phyloP scores from a whole-genome alignment of 2,329 filamentous ascomycete species.

The Basipetospora sp. region DNA sequence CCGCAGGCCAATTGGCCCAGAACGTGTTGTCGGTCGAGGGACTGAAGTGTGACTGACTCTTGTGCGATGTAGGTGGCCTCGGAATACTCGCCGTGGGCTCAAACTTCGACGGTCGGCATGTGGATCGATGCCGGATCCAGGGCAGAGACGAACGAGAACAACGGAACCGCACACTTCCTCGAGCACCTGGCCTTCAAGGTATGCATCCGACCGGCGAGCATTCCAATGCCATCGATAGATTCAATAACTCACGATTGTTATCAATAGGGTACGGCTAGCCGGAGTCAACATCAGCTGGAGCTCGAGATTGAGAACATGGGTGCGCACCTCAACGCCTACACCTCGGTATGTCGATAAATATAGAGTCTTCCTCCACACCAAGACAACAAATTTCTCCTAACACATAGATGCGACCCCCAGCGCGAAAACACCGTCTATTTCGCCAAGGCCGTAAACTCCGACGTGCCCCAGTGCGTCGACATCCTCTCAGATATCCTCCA shows the following conservation, averaged over 20 bases:
- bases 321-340: conserved; percentile 97
- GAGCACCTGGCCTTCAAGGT: conserved; percentile 99
- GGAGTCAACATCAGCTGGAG: conserved; percentile 93
- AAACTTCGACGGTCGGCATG: conserved; percentile 94
- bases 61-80: conserved; percentile 98
- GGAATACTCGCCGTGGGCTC: conserved; percentile 93
- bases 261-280: conserved; percentile 70
- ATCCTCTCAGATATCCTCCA: conserved; percentile 98
- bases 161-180: conserved; percentile 98
- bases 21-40: background rate
- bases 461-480: conserved; percentile 90
- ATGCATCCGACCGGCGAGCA: too few species aligned
- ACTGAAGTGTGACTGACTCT: too few species aligned
- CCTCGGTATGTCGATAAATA: conserved; percentile 56
- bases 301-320: conserved; percentile 99
- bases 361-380: background rate
- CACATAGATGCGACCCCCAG: conserved; percentile 26
- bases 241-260: background rate
- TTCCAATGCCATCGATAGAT: background rate
- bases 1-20: conserved; percentile 14
- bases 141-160: conserved; percentile 95
- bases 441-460: conserved; percentile 96
- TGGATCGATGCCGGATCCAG: conserved; percentile 99
- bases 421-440: conserved; percentile 99
- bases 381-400: conserved; percentile 1